A percentile compares a stretch with the other conserved stretches of the same genome.
Conservation (phyloP, 306 rosid genomes). For the Lablab purpureus region DNA sequence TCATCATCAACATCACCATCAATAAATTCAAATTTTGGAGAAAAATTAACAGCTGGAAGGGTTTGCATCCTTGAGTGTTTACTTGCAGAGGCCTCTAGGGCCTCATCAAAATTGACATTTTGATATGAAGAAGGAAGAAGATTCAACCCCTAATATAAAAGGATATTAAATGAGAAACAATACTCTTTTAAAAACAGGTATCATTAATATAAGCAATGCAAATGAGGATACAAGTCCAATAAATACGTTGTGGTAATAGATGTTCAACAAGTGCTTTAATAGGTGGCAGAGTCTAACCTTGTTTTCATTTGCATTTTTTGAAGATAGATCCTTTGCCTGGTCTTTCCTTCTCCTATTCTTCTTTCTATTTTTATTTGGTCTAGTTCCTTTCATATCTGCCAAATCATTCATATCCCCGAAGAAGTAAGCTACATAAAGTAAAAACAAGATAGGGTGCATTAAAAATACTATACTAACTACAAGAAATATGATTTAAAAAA, state of each 20-base stretch:
- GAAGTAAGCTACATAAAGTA: constrained; percentile 35
- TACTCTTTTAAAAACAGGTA: constrained; percentile 2
- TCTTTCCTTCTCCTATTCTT: constrained; percentile 82
- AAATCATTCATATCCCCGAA: constrained; percentile 40
- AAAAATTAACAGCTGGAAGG: constrained; percentile 52
- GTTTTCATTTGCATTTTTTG: constrained; percentile 54
- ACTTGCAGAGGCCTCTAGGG: constrained; percentile 59
- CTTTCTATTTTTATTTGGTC: constrained; percentile 77
- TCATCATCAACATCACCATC: constrained; percentile 82
- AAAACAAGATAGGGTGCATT: constrained; percentile 32
- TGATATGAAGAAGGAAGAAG: constrained; percentile 57
- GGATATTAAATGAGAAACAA: constrained; percentile 34
- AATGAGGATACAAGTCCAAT: not conserved
- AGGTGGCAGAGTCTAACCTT: constrained; percentile 55
- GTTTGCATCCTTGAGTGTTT: constrained; percentile 61
- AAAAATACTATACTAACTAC: not conserved
- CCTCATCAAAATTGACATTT: constrained; percentile 51
- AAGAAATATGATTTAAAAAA: constrained; percentile 34
- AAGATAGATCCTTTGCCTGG: constrained; percentile 66
- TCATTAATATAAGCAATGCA: not conserved
- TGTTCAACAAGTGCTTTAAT: not conserved
- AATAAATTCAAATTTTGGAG: constrained; percentile 69
- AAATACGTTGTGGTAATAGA: not conserved
- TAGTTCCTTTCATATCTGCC: constrained; percentile 70
- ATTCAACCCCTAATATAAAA: constrained; percentile 62